Evolutionary conservation across 1,284 basidiomycete species (phyloP).

Genomic region (Austroboletus niveus): DNA sequence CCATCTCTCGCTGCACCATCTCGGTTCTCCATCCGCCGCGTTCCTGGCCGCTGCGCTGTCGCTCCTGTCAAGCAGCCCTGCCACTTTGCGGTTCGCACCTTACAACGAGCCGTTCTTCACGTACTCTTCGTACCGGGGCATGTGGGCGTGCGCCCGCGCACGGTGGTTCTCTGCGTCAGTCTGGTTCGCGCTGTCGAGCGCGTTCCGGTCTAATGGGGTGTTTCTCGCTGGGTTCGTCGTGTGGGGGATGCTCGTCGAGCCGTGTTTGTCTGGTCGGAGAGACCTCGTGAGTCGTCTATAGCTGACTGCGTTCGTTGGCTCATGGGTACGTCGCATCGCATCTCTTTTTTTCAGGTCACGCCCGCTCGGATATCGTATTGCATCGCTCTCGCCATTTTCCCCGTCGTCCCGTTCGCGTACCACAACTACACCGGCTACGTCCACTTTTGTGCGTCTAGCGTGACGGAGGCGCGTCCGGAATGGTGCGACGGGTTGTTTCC

Average conservation of each 20-base stretch:
- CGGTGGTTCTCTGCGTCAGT: constrained; percentile 56
- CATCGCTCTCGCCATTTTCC: constrained; percentile 41
- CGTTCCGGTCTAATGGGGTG: constrained; percentile 82
- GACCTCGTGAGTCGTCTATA: constrained; percentile 18
- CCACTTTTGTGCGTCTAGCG: constrained; percentile 54
- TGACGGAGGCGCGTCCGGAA: constrained; percentile 11
- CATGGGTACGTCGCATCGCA: neutral
- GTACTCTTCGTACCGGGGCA: constrained; percentile 74
- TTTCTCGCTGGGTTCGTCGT: constrained; percentile 72
- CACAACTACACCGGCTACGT: constrained; percentile 70
- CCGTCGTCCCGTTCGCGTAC: constrained; percentile 63
- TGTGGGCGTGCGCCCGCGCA: constrained; percentile 53
- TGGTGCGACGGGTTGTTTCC: constrained; percentile 74
- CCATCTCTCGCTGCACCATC: constrained; percentile 52
- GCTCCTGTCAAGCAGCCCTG: constrained; percentile 79
- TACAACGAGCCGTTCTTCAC: constrained; percentile 90
- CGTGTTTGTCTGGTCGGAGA: constrained; percentile 37
- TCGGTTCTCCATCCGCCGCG: constrained; percentile 56
- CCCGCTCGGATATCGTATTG: constrained; percentile 34
- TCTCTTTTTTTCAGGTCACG: constrained; percentile 32
- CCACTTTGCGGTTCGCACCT: constrained; percentile 65
- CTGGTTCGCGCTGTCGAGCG: constrained; percentile 63
- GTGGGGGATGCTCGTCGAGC: constrained; percentile 64
- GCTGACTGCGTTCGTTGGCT: neutral
- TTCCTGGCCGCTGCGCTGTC: constrained; percentile 65